These are phyloP conservation scores for Pseudopediastrum boryanum DNA, from an alignment of 139 green algal genomes.

Conservation along the genomic window DNA sequence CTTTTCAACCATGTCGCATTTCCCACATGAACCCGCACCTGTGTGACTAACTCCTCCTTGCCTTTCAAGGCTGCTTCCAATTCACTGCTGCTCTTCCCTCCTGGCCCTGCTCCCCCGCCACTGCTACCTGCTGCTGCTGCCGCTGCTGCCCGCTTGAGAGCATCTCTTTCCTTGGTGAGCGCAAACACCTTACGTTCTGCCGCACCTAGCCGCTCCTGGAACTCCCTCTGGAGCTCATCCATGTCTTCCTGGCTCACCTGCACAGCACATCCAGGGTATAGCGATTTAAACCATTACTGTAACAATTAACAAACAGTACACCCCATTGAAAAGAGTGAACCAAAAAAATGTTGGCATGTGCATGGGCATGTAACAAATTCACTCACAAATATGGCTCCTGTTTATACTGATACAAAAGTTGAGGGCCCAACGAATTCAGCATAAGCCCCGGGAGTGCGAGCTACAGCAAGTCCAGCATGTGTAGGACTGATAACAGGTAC, in stretches of 20 bases:
- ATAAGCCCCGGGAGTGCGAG: too few relatives aligned
- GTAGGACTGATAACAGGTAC: too few relatives aligned
- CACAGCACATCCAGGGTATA: neutral
- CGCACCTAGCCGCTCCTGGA: conserved; percentile 58
- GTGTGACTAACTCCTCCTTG: conserved; percentile 28
- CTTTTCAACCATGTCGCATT: neutral
- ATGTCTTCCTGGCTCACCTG: conserved; percentile 46
- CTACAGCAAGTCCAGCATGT: too few relatives aligned
- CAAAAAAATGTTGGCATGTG: too few relatives aligned
- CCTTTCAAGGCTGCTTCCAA: conserved; percentile 13
- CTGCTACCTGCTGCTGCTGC: neutral
- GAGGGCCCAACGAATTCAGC: neutral
- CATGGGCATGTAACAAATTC: neutral
- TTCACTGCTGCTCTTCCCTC: neutral
- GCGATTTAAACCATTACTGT: neutral
- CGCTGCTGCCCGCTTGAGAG: conserved; percentile 73
- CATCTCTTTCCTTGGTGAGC: conserved; percentile 93
- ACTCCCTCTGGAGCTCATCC: conserved; percentile 57
- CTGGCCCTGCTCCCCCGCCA: neutral
- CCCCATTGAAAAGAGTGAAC: too few relatives aligned
- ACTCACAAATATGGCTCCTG: neutral
- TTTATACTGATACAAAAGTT: neutral
- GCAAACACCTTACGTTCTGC: conserved; percentile 81
- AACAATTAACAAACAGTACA: neutral
- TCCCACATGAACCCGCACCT: neutral